Percentiles rank a stretch among this genome's conserved stretches.
Conservation (phyloP, 2,329 filamentous ascomycete species). For the Xylaria polymorpha region DNA sequence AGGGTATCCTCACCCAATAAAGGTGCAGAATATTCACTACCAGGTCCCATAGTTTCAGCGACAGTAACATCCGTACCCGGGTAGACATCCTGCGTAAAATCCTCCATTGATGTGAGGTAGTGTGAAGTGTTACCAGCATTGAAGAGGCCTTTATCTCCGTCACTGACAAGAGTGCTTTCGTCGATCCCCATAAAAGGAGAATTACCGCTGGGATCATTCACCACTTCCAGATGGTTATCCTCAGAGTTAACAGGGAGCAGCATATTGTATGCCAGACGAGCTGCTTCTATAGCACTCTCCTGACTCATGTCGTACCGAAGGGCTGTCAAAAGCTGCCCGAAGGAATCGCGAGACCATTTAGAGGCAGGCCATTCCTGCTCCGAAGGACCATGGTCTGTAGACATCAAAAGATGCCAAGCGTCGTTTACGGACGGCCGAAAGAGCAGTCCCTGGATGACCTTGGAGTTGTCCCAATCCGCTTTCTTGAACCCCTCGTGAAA, state of each 20-base stretch:
- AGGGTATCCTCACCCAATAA: background rate
- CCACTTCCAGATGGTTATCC: background rate
- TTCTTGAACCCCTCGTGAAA: background rate
- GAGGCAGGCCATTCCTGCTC: background rate
- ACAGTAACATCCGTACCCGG: background rate
- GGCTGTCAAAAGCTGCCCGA: background rate
- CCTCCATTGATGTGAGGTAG: background rate
- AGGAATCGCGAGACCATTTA: background rate
- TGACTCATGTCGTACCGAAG: background rate
- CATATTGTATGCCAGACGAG: background rate
- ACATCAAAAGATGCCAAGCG: background rate
- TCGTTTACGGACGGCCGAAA: background rate
- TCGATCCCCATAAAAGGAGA: background rate
- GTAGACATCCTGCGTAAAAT: background rate
- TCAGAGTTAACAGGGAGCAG: background rate
- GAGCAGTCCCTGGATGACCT: conserved; percentile 2
- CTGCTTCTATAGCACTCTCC: background rate
- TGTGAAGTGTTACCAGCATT: background rate
- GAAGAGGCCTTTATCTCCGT: background rate
- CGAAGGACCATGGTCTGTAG: background rate
- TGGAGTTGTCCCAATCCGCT: conserved; percentile 3
- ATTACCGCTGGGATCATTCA: background rate
- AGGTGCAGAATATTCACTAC: background rate
- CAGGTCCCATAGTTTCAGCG: background rate
- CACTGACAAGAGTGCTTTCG: background rate